Conservation (phyloP, 2,329 filamentous ascomycete genomes). For the Geosmithia putterillii region DNA sequence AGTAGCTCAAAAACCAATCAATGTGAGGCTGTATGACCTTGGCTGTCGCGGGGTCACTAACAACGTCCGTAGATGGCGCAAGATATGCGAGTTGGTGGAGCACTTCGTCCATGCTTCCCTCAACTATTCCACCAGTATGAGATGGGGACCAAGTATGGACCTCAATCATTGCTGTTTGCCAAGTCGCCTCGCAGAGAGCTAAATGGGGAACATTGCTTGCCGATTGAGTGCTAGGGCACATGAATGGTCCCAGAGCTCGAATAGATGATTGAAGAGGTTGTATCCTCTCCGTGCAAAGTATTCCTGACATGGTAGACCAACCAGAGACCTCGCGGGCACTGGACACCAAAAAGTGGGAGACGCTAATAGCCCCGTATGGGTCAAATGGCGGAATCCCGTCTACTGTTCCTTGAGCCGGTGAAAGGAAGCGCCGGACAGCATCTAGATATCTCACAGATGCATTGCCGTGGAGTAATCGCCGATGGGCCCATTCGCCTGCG, state of each 20-base stretch:
- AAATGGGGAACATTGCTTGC: background rate
- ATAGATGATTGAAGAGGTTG: slow-evolving; percentile 21
- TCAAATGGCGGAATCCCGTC: slow-evolving; percentile 19
- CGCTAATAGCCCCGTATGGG: slow-evolving; percentile 26
- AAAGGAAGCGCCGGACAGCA: slow-evolving; percentile 22
- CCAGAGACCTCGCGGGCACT: slow-evolving; percentile 27
- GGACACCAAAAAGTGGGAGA: slow-evolving; percentile 26
- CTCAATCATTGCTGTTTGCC: slow-evolving; percentile 28
- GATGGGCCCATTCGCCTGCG: slow-evolving; percentile 20
- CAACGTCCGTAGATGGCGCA: slow-evolving; percentile 15
- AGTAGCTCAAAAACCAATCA: slow-evolving; percentile 23
- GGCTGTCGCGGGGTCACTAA: slow-evolving; percentile 16
- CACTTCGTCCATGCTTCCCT: slow-evolving; percentile 19
- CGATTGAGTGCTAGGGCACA: slow-evolving; percentile 6
- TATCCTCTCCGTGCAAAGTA: slow-evolving; percentile 24
- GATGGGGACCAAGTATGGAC: slow-evolving; percentile 26
- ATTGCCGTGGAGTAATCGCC: slow-evolving; percentile 9
- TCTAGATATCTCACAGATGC: slow-evolving; percentile 17
- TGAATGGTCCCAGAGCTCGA: slow-evolving; percentile 16
- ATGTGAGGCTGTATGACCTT: slow-evolving; percentile 20
- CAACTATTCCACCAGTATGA: slow-evolving; percentile 24
- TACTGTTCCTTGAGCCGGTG: slow-evolving; percentile 10
- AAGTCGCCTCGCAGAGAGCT: slow-evolving; percentile 19
- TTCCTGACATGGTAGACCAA: slow-evolving; percentile 28
- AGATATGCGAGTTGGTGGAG: slow-evolving; percentile 17